Evolutionary conservation across 139 green algal genomes (phyloP), one percentile per base, ranked within the genome.

Genomic region (Coelastrella sp.): DNA sequence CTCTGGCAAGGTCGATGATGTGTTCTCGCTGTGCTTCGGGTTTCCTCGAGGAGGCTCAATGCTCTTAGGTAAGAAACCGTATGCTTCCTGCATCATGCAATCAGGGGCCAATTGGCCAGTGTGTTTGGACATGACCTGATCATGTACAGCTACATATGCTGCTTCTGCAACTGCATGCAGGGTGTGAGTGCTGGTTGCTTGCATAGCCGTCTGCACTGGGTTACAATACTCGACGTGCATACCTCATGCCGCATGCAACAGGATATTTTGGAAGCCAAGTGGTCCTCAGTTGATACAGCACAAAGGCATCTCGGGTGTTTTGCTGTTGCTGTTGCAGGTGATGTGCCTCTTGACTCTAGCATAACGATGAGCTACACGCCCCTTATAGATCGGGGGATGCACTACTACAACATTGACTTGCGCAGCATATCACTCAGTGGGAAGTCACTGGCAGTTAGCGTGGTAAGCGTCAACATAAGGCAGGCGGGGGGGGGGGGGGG

Each of bases 1-100:
- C 0, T 60, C 86, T 0, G 95, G 94, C 0, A 85, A 93, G 4
- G 98, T 98, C 23, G 96, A 96, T 3, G 90, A 97, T 79, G 91
- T 95, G 7, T 99, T 99, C 83, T 93, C 93, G 3, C 92, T 99
- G 11, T 99, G 98, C 92, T 98, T 98, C 91, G 98, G 97, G 8
- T 96, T 92, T 80, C 91, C 93, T 73, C 73, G 75, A 32, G 92
- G 90, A 4, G 92, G 94, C 77, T 80, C 89, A 0, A 91, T 95
- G 85, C 59, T 95, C 14, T 86, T 96, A 3, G 94, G 94, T n/a
- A 90, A 93, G 73, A 10, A 20, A 14, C 64, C n/a, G 0, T 47
- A 47, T 47, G 32, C 32, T 47, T 47, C 32, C 64, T 71, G 64
- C 64, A 71, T 11, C 64, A 71, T 71, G 64, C 64, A 0, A 20